Evolutionary conservation across 306 rosid species (phyloP), one percentile per base, ranked within the genome.

Genomic region (Prunus padus): DNA sequence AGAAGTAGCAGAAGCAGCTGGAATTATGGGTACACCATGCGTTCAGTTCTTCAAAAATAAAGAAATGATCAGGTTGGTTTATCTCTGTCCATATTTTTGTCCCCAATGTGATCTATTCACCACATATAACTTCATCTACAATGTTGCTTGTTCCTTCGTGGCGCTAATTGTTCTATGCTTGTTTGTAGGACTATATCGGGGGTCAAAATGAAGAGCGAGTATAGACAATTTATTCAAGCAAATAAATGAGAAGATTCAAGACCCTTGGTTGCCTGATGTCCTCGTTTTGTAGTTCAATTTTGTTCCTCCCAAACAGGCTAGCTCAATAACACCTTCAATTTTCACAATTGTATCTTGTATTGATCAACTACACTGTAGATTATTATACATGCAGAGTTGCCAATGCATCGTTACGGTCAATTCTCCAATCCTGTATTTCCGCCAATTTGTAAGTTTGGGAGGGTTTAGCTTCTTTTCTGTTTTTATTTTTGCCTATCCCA

Each of bases 1-100:
- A 47, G 98, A 94, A 82, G 69, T 94, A 79, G 97, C 98, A 26
- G 98, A 87, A 85, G 98, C 98, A 77, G 98, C 96, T 45, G 97
- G 91, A 67, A 91, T 94, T 83, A 94, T 91, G 98, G 97, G 98
- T 67, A 91, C 98, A 75, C 98, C 97, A n/a, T 91, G 97, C 55
- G 96, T 91, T 83, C 97, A 94, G 86, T 94, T 84, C 84, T 94
- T 91, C 83, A 94, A 94, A 86, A 94, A 90, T 77, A 94, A 91
- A 87, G 97, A 91, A 80, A 91, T 88, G 93, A 56, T 94, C 75
- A 76, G 86, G 98, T 89, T 47, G 82, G 91, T 37, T 37, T 37
- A 37, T 37, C 42, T 37, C 42, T 37, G 42, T 37, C 10, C 9
- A 37, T 7, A 37, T 37, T 37, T 37, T 37, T 72, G 12, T 13